phyloP scores from a whole-genome alignment of 495 filamentous ascomycete species.

The Cryomyces minteri region DNA sequence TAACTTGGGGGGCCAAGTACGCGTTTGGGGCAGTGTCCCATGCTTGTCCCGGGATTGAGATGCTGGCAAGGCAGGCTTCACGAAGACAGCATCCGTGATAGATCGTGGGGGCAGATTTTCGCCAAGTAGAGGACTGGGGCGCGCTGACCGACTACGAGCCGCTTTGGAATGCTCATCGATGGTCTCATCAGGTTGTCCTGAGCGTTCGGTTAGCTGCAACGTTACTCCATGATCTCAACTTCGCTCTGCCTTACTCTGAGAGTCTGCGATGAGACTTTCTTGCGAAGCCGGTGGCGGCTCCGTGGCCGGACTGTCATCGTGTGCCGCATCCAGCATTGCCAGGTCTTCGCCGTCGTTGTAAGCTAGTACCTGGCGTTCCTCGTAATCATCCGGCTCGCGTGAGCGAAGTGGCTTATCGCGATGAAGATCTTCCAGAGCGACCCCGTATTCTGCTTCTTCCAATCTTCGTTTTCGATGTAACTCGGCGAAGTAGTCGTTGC shows the following conservation, averaged over 20 bases:
- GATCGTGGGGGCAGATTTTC: neutral
- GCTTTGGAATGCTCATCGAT: too few species aligned
- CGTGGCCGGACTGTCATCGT: too few species aligned
- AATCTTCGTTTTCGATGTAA: neutral
- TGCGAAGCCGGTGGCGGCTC: neutral
- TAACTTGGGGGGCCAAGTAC: neutral
- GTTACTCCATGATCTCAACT: neutral
- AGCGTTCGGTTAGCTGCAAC: too few species aligned
- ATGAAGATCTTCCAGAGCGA: neutral
- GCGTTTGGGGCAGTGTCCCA: too few species aligned
- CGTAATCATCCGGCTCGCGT: neutral
- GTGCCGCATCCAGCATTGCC: too few species aligned
- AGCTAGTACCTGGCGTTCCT: neutral
- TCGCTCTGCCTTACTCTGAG: neutral
- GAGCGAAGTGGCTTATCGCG: neutral
- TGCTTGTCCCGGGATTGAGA: neutral
- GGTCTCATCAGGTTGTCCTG: too few species aligned
- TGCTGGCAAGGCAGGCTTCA: neutral
- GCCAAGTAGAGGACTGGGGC: neutral
- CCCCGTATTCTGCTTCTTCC: neutral
- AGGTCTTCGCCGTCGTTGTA: too few species aligned
- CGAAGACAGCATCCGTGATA: neutral
- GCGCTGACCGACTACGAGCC: neutral
- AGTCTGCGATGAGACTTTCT: neutral
- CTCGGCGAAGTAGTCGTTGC: neutral